A percentile compares a stretch with the other conserved stretches of the same genome.
phyloP scores from a whole-genome alignment of 495 filamentous ascomycete genomes.

The Sordaria brevicollis region DNA sequence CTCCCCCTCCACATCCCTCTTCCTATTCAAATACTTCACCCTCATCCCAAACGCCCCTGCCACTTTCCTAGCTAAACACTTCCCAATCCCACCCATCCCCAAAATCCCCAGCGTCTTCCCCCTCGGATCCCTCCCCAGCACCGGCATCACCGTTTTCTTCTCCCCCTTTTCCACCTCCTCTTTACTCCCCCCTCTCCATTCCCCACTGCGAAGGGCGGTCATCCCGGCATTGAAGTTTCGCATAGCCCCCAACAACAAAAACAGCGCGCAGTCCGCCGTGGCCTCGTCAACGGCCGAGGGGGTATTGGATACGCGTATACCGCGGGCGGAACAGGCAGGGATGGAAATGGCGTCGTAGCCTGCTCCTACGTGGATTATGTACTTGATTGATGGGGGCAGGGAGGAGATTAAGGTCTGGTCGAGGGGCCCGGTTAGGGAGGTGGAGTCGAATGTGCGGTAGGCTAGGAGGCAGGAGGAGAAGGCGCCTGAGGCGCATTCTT shows the following conservation, averaged over 20 bases:
- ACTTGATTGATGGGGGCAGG: conserved; percentile 59
- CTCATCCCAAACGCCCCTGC: conserved; percentile 55
- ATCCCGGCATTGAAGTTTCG: conserved; percentile 59
- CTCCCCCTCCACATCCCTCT: conserved; percentile 33
- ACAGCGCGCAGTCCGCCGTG: conserved; percentile 69
- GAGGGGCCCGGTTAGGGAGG: conserved; percentile 55
- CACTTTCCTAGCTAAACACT: conserved; percentile 31
- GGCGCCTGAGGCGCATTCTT: conserved; percentile 58
- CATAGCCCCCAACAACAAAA: conserved; percentile 67
- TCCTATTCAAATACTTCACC: conserved; percentile 60
- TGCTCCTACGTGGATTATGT: conserved; percentile 77
- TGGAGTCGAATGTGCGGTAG: conserved; percentile 70
- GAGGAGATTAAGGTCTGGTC: conserved; percentile 57
- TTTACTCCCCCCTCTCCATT: conserved; percentile 40
- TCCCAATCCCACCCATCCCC: conserved; percentile 83
- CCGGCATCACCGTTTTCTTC: conserved; percentile 1
- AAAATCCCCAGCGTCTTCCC: conserved; percentile 68
- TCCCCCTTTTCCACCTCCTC: background rate
- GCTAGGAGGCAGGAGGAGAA: conserved; percentile 56
- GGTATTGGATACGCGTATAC: conserved; percentile 67
- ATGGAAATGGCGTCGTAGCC: conserved; percentile 78
- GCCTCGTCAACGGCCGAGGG: conserved; percentile 72
- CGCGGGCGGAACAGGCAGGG: conserved; percentile 53
- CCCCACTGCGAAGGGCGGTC: conserved; percentile 50
- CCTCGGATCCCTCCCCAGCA: conserved; percentile 56